A percentile compares a stretch with the other conserved stretches of the same genome.
phyloP scores from a whole-genome alignment of 805 yeast species.

The Candida berthetii region DNA sequence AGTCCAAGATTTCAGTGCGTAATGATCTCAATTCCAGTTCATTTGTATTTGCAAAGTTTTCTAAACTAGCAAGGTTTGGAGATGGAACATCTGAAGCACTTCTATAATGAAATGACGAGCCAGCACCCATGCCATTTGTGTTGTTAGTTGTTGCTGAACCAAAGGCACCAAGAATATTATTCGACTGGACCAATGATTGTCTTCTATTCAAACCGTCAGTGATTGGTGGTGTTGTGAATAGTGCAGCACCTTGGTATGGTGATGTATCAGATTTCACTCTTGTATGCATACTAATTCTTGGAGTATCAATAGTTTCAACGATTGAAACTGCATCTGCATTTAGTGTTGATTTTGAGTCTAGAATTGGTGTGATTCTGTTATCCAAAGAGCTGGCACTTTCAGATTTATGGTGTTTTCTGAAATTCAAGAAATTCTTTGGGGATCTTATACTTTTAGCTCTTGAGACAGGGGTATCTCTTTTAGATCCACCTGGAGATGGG shows the following conservation, averaged over 20 bases:
- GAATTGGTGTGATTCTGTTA: neutral
- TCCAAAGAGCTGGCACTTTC: constrained; percentile 6
- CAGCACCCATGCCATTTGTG: neutral
- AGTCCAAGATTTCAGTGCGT: constrained; percentile 32
- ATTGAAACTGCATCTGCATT: neutral
- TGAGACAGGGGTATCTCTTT: neutral
- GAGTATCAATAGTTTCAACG: constrained; percentile 4
- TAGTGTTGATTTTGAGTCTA: neutral
- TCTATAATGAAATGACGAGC: constrained; percentile 1
- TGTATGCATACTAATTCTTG: constrained; percentile 3
- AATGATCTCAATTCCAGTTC: constrained; percentile 33
- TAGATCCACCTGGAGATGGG: neutral
- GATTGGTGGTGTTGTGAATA: constrained; percentile 22
- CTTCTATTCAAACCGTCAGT: constrained; percentile 8
- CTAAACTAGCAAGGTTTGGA: constrained; percentile 8
- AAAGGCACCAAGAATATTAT: too few relatives aligned
- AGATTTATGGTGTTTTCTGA: constrained; percentile 19
- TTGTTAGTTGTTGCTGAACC: too few relatives aligned
- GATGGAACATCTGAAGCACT: constrained; percentile 7
- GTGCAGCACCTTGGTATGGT: constrained; percentile 17
- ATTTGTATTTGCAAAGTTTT: constrained; percentile 12
- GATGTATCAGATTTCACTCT: constrained; percentile 5
- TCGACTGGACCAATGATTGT: too few relatives aligned
- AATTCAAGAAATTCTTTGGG: constrained; percentile 18
- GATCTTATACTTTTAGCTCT: constrained; percentile 16